These are phyloP conservation scores for Cenchrus purpureus DNA, from an alignment of 176 grass and related monocot species.

Conservation along the genomic window DNA sequence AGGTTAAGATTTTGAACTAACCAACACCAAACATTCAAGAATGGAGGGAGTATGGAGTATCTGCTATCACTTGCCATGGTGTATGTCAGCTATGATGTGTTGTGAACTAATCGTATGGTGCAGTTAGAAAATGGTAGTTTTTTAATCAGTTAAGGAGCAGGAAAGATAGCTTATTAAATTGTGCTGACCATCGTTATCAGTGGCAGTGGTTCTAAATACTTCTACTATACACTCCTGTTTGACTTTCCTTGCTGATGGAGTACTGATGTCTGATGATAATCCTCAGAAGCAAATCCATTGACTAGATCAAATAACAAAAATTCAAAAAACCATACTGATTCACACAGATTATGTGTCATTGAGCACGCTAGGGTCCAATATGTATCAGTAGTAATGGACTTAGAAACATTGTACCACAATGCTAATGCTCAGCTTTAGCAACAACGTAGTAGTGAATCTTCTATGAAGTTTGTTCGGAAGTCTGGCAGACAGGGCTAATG, in stretches of 20 bases:
- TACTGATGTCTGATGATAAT: not conserved
- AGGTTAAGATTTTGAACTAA: not conserved
- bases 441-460: not conserved
- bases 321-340: not conserved
- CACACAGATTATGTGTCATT: not conserved
- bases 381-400: not conserved
- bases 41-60: not conserved
- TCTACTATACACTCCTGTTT: constrained; percentile 4
- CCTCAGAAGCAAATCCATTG: not conserved
- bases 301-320: not conserved
- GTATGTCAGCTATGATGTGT: no score
- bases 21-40: not conserved
- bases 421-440: not conserved
- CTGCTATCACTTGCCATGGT: not conserved
- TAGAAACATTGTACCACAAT: not conserved
- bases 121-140: not conserved
- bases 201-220: not conserved
- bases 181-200: not conserved
- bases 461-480: not conserved
- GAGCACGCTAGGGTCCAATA: not conserved
- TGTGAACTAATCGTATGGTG: not conserved
- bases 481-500: not conserved
- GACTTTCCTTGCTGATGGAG: not conserved
- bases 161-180: constrained; percentile 16
- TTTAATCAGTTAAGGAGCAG: not conserved